Evolutionary conservation across 208 protist genomes (phyloP).

Genomic region (Kentomonas sorsogonicus): DNA sequence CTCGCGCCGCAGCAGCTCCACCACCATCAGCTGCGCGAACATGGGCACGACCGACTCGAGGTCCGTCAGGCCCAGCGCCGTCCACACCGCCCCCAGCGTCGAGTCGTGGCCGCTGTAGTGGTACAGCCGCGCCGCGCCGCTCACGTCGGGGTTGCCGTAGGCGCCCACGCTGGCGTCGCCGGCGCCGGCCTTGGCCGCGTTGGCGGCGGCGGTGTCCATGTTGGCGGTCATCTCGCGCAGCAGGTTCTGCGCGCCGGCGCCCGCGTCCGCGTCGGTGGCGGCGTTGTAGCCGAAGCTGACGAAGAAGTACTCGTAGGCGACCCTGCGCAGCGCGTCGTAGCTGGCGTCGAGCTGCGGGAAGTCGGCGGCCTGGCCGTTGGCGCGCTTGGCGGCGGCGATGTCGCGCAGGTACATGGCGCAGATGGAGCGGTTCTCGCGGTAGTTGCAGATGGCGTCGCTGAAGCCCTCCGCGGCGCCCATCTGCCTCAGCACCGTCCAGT

Average conservation of each 20-base stretch:
- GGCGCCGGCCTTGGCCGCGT: too few species aligned
- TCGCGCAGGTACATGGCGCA: slow-evolving; percentile 51
- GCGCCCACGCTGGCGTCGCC: too few species aligned
- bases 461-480: slow-evolving; percentile 24
- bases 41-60: slow-evolving; percentile 39
- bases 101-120: slow-evolving; percentile 77
- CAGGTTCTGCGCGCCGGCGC: slow-evolving; percentile 43
- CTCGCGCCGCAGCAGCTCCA: slow-evolving; percentile 42
- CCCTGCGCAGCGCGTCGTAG: slow-evolving; percentile 28
- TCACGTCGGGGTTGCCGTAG: slow-evolving; percentile 21
- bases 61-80: slow-evolving; percentile 37
- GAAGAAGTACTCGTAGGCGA: slow-evolving; percentile 16
- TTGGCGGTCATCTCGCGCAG: slow-evolving; percentile 36
- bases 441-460: slow-evolving; percentile 25
- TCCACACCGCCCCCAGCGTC: slow-evolving; percentile 42
- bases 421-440: slow-evolving; percentile 14
- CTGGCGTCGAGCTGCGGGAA: slow-evolving; percentile 23
- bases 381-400: slow-evolving; percentile 40
- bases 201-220: slow-evolving; percentile 20
- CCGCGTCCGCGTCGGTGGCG: slow-evolving; percentile 36
- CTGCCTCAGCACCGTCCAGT: slow-evolving; percentile 15
- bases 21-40: slow-evolving; percentile 43
- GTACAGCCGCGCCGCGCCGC: slow-evolving; percentile 32
- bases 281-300: slow-evolving; percentile 43
- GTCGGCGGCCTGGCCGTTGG: slow-evolving; percentile 20